phyloP scores from a whole-genome alignment of 257 asterid genomes.

The Lavandula angustifolia region DNA sequence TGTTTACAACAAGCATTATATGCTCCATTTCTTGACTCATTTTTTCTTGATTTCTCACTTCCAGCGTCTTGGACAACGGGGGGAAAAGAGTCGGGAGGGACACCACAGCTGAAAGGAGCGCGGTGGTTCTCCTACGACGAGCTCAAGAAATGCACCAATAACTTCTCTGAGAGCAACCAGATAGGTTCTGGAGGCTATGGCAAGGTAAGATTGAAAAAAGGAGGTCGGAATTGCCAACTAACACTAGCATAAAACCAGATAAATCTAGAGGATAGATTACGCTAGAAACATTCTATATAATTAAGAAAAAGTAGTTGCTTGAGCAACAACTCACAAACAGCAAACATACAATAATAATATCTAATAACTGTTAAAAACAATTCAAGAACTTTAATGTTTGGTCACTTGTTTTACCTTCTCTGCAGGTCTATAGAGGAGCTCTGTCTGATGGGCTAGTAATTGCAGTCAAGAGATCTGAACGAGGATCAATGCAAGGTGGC shows the following conservation, averaged over 20 bases:
- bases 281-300: background rate
- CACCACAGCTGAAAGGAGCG: slow-evolving; percentile 94
- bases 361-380: background rate
- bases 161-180: slow-evolving; percentile 70
- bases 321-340: background rate
- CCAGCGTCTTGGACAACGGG: slow-evolving; percentile 87
- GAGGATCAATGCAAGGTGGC: slow-evolving; percentile 89
- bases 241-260: background rate
- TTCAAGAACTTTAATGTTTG: slow-evolving; percentile 5
- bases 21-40: background rate
- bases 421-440: slow-evolving; percentile 78
- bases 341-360: background rate
- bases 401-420: background rate
- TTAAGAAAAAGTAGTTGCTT: background rate
- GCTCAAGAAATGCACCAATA: slow-evolving; percentile 76
- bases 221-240: background rate
- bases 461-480: slow-evolving; percentile 85
- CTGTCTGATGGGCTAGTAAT: slow-evolving; percentile 60
- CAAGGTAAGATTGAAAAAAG: slow-evolving; percentile 47
- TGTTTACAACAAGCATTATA: background rate
- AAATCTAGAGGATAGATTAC: too few species aligned
- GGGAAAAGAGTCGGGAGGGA: slow-evolving; percentile 79
- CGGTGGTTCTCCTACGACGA: slow-evolving; percentile 94
- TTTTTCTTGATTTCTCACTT: slow-evolving; percentile 26
- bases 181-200: slow-evolving; percentile 99